These are phyloP conservation scores for Dipodascus albidus DNA, from an alignment of 805 yeast species.

Conservation along the genomic window DNA sequence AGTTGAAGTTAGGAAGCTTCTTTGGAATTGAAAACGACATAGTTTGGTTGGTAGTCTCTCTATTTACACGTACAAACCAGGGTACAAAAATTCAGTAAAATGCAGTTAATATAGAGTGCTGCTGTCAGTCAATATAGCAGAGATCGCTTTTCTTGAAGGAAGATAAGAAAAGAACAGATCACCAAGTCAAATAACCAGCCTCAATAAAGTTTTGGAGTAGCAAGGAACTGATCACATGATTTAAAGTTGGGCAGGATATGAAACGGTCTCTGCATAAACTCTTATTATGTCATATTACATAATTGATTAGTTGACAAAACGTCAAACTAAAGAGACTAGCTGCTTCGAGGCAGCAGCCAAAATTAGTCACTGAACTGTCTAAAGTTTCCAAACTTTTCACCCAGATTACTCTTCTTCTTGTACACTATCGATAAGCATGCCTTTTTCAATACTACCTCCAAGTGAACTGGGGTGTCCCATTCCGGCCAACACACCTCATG, in stretches of 20 bases:
- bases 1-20: constrained; percentile 9
- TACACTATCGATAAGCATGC: not conserved
- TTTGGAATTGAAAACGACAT: constrained; percentile 11
- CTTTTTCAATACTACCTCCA: constrained; percentile 21
- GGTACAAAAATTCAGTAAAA: too few relatives aligned
- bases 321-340: too few relatives aligned
- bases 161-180: not conserved
- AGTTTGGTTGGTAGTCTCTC: too few relatives aligned
- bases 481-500: constrained; percentile 83
- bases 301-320: too few relatives aligned
- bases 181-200: constrained; percentile 2
- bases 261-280: not conserved
- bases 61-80: too few relatives aligned
- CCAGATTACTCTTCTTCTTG: not conserved
- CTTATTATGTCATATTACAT: not conserved
- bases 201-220: not conserved
- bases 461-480: constrained; percentile 64
- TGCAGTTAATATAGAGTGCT: too few relatives aligned
- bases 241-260: not conserved
- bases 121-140: not conserved
- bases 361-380: not conserved
- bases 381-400: not conserved
- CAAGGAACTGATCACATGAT: not conserved
- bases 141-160: not conserved
- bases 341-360: not conserved